Evolutionary conservation across 2,329 filamentous ascomycete genomes (phyloP).

Genomic region (Colletotrichum caudatum): DNA sequence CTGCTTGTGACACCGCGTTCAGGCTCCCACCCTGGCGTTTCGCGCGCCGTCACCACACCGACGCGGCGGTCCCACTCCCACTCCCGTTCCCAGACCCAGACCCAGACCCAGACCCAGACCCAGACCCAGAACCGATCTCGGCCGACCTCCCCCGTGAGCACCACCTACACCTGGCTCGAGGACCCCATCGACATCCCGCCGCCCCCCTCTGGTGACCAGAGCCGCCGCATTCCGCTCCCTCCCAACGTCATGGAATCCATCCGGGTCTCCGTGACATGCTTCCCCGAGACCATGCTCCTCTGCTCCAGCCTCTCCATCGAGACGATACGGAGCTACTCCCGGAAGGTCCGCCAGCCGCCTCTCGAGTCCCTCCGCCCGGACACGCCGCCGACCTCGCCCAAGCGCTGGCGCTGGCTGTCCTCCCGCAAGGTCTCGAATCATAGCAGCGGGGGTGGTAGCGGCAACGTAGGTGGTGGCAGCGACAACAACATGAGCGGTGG

Average conservation of each 20-base stretch:
- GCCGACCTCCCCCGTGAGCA: constrained; percentile 27
- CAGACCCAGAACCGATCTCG: constrained; percentile 29
- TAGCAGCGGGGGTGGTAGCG: constrained; percentile 4
- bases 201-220: constrained; percentile 30
- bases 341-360: constrained; percentile 60
- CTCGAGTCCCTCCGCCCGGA: constrained; percentile 23
- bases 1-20: constrained; percentile 28
- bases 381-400: constrained; percentile 41
- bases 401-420: constrained; percentile 41
- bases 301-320: constrained; percentile 68
- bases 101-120: too few species aligned
- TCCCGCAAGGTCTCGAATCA: constrained; percentile 28
- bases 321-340: constrained; percentile 68
- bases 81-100: too few species aligned
- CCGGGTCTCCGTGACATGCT: constrained; percentile 65
- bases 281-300: constrained; percentile 70
- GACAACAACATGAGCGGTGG: not conserved
- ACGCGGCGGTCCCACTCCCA: constrained; percentile 18
- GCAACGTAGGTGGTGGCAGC: not conserved
- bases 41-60: constrained; percentile 2
- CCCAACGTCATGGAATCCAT: constrained; percentile 67
- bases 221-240: constrained; percentile 58
- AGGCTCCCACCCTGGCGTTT: constrained; percentile 10
- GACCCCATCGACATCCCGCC: constrained; percentile 38
- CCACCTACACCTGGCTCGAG: constrained; percentile 42